Evolutionary conservation across 495 filamentous ascomycete species (phyloP), one percentile per base, ranked within the genome.

Genomic region (Aspergillus indologenus): DNA sequence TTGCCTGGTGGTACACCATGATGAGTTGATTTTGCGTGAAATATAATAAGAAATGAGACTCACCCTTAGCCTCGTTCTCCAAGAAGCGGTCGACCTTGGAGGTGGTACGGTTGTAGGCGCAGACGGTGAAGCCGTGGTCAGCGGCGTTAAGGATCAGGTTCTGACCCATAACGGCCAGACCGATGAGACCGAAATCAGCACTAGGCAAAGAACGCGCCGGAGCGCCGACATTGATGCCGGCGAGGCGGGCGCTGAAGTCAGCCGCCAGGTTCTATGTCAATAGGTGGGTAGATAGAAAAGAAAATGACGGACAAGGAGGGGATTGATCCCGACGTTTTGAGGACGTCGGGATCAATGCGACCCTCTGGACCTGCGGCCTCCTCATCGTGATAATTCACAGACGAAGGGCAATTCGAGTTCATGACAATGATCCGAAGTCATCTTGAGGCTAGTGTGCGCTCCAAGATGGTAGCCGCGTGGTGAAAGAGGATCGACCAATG

Each of bases 81-180:
- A 98, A 81, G 86, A 98, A 98, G 64, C 83, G 81, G 80, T 98
- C 92, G 73, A 98, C 95, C 86, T 98, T 98, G 71, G 89, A 83
- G 68, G 96, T 89, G 60, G 94, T 98, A 73, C 94, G 91, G 85
- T 98, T 98, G 87, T 87, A 98, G 54, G 92, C 95, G 74, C 92
- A 88, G 71, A 98, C 88, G 64, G 88, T 97, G 84, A 92, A 97
- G 65, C 90, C 90, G 71, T 97, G 87, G 79, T 97, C 92, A 68
- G 92, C 95, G 81, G 87, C 91, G 79, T 98, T 98, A 69, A 98
- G 80, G 82, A 98, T 98, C 83, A 98, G 81, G 84, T 98, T 98
- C 86, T 97, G 84, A 65, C 87, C 87, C 94, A 98, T 98, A 71
- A 98, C 93, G 78, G 95, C 94, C 83, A 98, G 85, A 88, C 94